These are phyloP conservation scores for Candida ficus DNA, from an alignment of 805 yeast genomes.

Conservation along the genomic window DNA sequence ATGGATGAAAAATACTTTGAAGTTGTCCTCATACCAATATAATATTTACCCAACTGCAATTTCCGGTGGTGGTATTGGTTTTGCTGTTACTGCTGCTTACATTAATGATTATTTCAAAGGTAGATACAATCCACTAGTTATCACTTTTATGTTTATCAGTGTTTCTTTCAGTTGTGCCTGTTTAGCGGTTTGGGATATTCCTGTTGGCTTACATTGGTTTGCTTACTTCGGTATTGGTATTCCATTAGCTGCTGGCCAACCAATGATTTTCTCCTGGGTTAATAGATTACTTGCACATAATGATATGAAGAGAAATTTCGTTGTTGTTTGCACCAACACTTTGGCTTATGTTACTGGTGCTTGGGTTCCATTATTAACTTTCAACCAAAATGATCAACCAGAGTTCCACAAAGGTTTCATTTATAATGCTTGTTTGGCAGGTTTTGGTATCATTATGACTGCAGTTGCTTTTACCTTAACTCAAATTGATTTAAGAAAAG, in stretches of 20 bases:
- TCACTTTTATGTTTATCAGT: slow-evolving; percentile 33
- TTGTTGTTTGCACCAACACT: slow-evolving; percentile 37
- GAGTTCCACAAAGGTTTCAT: slow-evolving; percentile 34
- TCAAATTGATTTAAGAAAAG: slow-evolving; percentile 1
- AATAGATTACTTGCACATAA: slow-evolving; percentile 37
- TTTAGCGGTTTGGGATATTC: slow-evolving; percentile 45
- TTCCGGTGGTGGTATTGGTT: slow-evolving; percentile 34
- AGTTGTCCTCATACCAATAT: slow-evolving; percentile 30
- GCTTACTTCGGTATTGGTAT: slow-evolving; percentile 43
- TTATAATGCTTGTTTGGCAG: slow-evolving; percentile 25
- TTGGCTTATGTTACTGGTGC: slow-evolving; percentile 37
- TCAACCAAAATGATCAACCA: slow-evolving; percentile 35
- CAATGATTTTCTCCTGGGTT: slow-evolving; percentile 52
- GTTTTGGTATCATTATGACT: slow-evolving; percentile 4
- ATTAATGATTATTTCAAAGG: slow-evolving; percentile 34
- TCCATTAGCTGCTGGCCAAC: slow-evolving; percentile 50
- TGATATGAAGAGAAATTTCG: slow-evolving; percentile 30
- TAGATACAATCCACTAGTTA: slow-evolving; percentile 31
- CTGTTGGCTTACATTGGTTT: slow-evolving; percentile 44
- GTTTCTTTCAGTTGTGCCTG: slow-evolving; percentile 38
- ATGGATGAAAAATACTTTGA: slow-evolving; percentile 39
- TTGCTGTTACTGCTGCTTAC: slow-evolving; percentile 34
- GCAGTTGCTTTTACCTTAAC: neutral
- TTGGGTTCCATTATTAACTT: slow-evolving; percentile 37
- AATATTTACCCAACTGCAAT: slow-evolving; percentile 39